Conservation (phyloP, 257 asterid genomes). For the Gentiana dahurica region DNA sequence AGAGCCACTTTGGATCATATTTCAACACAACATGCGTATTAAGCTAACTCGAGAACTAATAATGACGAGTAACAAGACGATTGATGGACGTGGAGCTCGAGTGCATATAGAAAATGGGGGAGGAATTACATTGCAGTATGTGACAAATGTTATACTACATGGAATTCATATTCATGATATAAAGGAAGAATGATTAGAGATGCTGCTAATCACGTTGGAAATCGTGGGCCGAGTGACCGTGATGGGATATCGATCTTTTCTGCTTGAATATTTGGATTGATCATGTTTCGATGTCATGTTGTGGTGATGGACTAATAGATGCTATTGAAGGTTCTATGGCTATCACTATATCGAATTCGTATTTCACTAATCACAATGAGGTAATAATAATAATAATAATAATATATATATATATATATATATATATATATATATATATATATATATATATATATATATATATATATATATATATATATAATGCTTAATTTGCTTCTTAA, state of each 20-base stretch:
- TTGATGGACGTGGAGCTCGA: slow-evolving; percentile 58
- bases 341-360: slow-evolving; percentile 76
- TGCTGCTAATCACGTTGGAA: slow-evolving; percentile 37
- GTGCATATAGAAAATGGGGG: slow-evolving; percentile 66
- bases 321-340: slow-evolving; percentile 80
- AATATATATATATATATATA: too few relatives aligned
- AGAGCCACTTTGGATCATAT: slow-evolving; percentile 51
- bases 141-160: slow-evolving; percentile 54
- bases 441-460: too few relatives aligned
- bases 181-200: slow-evolving; percentile 68
- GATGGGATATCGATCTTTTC: slow-evolving; percentile 46
- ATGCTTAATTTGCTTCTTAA: too few relatives aligned
- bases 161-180: slow-evolving; percentile 49
- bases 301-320: slow-evolving; percentile 61
- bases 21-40: slow-evolving; percentile 11
- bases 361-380: too few relatives aligned
- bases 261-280: slow-evolving; percentile 61
- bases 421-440: too few relatives aligned
- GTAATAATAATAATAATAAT: too few relatives aligned
- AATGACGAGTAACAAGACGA: slow-evolving; percentile 49
- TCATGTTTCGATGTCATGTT: slow-evolving; percentile 43
- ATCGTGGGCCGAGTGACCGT: slow-evolving; percentile 63
- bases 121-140: slow-evolving; percentile 59
- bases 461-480: too few relatives aligned
- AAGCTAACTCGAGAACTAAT: slow-evolving; percentile 44